Conservation (phyloP, 768 basidiomycete genomes). For the Fomitopsis pulvina region DNA sequence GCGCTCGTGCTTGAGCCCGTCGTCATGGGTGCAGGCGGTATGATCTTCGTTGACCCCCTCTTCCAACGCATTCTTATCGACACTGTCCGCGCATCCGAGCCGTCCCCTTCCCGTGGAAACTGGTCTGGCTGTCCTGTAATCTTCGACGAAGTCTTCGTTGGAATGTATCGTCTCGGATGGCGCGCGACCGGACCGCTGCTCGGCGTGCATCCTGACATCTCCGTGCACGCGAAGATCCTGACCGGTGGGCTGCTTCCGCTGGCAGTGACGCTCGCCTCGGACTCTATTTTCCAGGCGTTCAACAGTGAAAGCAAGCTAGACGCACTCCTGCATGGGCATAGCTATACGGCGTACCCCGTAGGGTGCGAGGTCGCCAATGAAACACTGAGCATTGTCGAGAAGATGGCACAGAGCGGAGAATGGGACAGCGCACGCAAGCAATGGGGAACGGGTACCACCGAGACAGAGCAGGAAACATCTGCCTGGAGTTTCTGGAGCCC, state of each 20-base stretch:
- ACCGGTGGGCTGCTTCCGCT: slow-evolving; percentile 91
- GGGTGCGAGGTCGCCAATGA: slow-evolving; percentile 90
- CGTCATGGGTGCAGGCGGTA: slow-evolving; percentile 92
- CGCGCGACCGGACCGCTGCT: slow-evolving; percentile 59
- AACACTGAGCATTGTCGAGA: slow-evolving; percentile 62
- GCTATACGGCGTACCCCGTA: slow-evolving; percentile 90
- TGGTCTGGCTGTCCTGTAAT: slow-evolving; percentile 83
- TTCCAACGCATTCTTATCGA: slow-evolving; percentile 89
- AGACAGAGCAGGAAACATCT: slow-evolving; percentile 12
- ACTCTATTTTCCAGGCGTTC: slow-evolving; percentile 78
- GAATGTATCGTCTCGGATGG: slow-evolving; percentile 82
- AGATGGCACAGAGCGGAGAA: slow-evolving; percentile 34
- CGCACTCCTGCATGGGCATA: slow-evolving; percentile 90
- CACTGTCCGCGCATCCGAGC: slow-evolving; percentile 50
- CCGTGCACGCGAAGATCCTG: slow-evolving; percentile 88
- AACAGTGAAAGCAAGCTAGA: slow-evolving; percentile 67
- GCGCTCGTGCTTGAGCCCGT: slow-evolving; percentile 88
- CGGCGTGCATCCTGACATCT: slow-evolving; percentile 76
- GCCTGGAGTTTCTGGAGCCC: slow-evolving; percentile 91
- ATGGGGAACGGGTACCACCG: slow-evolving; percentile 39
- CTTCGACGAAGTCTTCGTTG: slow-evolving; percentile 95
- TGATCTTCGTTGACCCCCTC: slow-evolving; percentile 95
- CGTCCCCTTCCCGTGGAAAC: slow-evolving; percentile 17
- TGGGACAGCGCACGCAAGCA: slow-evolving; percentile 55
- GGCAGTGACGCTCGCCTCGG: slow-evolving; percentile 75